phyloP scores from a whole-genome alignment of 371 early-diverging fungal genomes.

The Blakeslea trispora region DNA sequence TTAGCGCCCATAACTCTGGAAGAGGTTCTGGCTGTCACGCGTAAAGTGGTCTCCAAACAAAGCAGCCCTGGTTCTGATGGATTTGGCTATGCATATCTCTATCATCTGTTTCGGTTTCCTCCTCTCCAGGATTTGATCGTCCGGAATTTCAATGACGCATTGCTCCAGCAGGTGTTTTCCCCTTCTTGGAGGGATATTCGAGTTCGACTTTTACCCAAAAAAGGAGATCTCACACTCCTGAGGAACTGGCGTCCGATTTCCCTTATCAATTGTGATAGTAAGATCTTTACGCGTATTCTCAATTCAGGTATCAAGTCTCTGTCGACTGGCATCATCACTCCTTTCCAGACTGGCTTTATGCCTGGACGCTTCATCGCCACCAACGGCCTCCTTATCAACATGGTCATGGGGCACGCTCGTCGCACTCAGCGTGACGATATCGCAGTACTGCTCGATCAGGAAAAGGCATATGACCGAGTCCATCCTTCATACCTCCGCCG shows the following conservation, averaged over 20 bases:
- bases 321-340: constrained; percentile 8
- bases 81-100: background rate
- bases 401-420: too few species aligned
- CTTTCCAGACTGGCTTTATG: constrained; percentile 15
- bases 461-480: constrained; percentile 24
- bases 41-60: too few species aligned
- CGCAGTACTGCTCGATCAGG: constrained; percentile 16
- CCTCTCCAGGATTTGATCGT: background rate
- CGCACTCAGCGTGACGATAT: too few species aligned
- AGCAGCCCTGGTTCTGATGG: constrained; percentile 19
- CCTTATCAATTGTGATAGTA: constrained; percentile 15
- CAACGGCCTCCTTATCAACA: constrained; percentile 1
- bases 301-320: too few species aligned
- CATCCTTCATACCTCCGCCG: constrained; percentile 12
- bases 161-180: constrained; percentile 9
- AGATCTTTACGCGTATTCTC: constrained; percentile 23
- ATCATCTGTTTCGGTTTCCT: background rate
- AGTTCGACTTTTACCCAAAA: constrained; percentile 28
- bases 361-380: constrained; percentile 12
- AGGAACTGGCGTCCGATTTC: constrained; percentile 30
- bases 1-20: too few species aligned
- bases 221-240: constrained; percentile 12
- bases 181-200: constrained; percentile 26
- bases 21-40: too few species aligned
- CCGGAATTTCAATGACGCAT: constrained; percentile 23